phyloP scores from a whole-genome alignment of 2,329 filamentous ascomycete genomes.

The Neofusicoccum cordaticola region DNA sequence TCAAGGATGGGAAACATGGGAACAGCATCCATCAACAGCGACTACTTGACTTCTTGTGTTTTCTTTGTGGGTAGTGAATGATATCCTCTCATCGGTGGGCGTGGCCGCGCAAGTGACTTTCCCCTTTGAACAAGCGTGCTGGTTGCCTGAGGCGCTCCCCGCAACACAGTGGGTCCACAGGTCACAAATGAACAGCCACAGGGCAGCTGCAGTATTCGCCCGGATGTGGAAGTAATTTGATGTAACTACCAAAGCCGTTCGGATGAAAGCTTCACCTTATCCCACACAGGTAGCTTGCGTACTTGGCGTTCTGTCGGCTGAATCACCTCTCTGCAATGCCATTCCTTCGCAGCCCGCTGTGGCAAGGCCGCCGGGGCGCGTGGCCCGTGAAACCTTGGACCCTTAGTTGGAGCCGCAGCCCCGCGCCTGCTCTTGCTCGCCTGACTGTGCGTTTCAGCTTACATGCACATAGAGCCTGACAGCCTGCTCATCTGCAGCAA shows the following conservation, averaged over 20 bases:
- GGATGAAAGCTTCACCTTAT: no score
- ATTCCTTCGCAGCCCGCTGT: no score
- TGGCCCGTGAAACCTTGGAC: not conserved
- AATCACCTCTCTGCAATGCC: no score
- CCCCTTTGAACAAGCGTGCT: not conserved
- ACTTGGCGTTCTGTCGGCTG: no score
- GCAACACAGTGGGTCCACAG: not conserved
- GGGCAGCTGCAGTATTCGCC: no score
- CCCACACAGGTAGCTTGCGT: no score
- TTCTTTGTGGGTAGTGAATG: constrained; percentile 12
- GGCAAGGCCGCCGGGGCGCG: not conserved
- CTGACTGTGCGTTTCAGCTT: not conserved
- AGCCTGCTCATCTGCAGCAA: not conserved
- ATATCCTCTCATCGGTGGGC: not conserved
- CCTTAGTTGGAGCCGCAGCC: not conserved
- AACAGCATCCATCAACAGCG: constrained; percentile 11
- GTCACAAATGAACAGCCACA: no score
- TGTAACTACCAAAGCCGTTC: no score
- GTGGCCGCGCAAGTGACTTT: constrained; percentile 3
- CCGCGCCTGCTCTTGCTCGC: not conserved
- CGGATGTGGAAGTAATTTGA: no score
- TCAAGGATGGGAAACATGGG: not conserved
- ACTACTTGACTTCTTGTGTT: constrained; percentile 9
- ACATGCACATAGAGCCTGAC: not conserved
- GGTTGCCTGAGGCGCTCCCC: not conserved